A percentile compares a stretch with the other conserved stretches of the same genome.
Evolutionary conservation across 2,329 filamentous ascomycete species (phyloP).

Genomic region (Verruconis gallopava): DNA sequence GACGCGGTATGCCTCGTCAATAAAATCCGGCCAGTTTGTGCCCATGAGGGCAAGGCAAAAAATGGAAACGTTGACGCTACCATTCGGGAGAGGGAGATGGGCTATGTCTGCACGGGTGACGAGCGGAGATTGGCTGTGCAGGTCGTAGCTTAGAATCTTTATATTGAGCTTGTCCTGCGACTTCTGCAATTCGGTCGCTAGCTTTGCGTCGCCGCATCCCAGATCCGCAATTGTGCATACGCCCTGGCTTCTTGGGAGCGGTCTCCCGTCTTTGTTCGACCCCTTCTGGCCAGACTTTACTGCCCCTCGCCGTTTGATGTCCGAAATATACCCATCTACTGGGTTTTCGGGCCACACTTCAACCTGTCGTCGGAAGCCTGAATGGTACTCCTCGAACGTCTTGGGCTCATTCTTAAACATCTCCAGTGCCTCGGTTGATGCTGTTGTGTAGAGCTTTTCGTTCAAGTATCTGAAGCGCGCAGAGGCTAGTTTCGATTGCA

Average conservation of each 20-base stretch:
- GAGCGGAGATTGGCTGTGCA: slow-evolving; percentile 61
- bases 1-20: slow-evolving; percentile 89
- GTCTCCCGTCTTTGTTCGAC: slow-evolving; percentile 25
- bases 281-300: slow-evolving; percentile 26
- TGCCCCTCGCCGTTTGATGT: slow-evolving; percentile 56
- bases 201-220: slow-evolving; percentile 81
- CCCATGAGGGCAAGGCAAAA: slow-evolving; percentile 98
- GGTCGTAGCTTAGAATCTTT: slow-evolving; percentile 71
- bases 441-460: slow-evolving; percentile 87
- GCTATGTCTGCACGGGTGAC: slow-evolving; percentile 87
- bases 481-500: slow-evolving; percentile 89
- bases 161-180: slow-evolving; percentile 56
- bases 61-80: slow-evolving; percentile 71
- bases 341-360: slow-evolving; percentile 95
- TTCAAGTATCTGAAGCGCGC: slow-evolving; percentile 96
- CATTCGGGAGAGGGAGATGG: slow-evolving; percentile 61
- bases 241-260: slow-evolving; percentile 59
- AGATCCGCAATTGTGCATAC: slow-evolving; percentile 75
- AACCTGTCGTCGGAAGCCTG: slow-evolving; percentile 90
- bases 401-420: slow-evolving; percentile 78
- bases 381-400: slow-evolving; percentile 93
- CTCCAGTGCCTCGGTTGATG: slow-evolving; percentile 67
- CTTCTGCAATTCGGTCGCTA: slow-evolving; percentile 55
- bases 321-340: slow-evolving; percentile 69
- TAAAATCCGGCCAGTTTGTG: slow-evolving; percentile 93